Evolutionary conservation across 1,284 basidiomycete species (phyloP).

Genomic region (Puccinia hordei): DNA sequence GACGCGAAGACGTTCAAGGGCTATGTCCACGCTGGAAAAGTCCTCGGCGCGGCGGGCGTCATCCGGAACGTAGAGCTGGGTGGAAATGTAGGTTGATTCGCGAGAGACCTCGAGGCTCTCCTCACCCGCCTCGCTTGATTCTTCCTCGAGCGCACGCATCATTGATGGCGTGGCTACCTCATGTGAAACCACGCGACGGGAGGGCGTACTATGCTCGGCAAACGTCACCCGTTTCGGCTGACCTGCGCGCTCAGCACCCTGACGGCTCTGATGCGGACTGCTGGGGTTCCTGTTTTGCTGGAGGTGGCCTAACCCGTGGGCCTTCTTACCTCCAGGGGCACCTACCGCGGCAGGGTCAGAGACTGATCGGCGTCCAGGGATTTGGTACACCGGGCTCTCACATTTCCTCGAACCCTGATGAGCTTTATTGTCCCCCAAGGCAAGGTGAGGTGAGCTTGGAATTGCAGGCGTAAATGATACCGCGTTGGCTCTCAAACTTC

Average conservation of each 20-base stretch:
- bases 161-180: slow-evolving; percentile 14
- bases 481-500: slow-evolving; percentile 39
- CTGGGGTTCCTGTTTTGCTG: not conserved
- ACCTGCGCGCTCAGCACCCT: not conserved
- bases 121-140: slow-evolving; percentile 9
- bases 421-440: not conserved
- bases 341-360: slow-evolving; percentile 35
- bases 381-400: slow-evolving; percentile 33
- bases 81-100: slow-evolving; percentile 8
- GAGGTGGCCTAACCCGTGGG: not conserved
- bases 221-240: slow-evolving; percentile 47
- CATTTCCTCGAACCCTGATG: not conserved
- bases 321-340: not conserved
- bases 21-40: slow-evolving; percentile 39
- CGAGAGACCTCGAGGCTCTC: not conserved
- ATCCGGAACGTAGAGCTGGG: not conserved
- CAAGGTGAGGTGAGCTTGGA: not conserved
- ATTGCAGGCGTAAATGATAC: slow-evolving; percentile 28
- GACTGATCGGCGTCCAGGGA: slow-evolving; percentile 42
- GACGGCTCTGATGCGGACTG: not conserved
- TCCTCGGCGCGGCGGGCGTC: slow-evolving; percentile 11
- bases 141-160: not conserved
- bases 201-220: slow-evolving; percentile 29
- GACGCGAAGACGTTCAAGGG: slow-evolving; percentile 40
- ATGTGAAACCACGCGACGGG: slow-evolving; percentile 35